Base-by-base conservation (phyloP, 257 asterid genomes). In the Paraleonurus japonicus region DNA sequence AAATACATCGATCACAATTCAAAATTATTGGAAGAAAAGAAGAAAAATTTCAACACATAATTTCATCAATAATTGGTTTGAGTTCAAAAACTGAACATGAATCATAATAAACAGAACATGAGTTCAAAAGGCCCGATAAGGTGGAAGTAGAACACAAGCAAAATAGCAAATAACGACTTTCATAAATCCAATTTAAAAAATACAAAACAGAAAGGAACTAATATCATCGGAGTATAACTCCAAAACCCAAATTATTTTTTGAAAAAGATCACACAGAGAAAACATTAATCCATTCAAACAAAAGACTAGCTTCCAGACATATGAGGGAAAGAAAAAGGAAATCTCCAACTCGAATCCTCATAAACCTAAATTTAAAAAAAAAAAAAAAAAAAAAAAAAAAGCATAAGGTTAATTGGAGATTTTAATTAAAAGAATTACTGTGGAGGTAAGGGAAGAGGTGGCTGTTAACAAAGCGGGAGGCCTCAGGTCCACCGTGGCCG, bases 401-500 rank as follows among this genome's bases (percentile, higher is more conserved):
- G n/a, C n/a, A n/a, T n/a, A n/a, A n/a, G n/a, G n/a, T 28, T 24
- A 33, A 28, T 24, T 3, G 11, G 28, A 2, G 33, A 12, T 10
- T 43, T 15, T 35, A 65, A 50, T 72, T 4, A 16, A 61, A 9
- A 33, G 3, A 0, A 50, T 59, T 82, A 94, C 99, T 89, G 61
- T 84, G 95, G 28, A 94, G 73, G 75, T 91, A 86, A 63, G 95
- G 89, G 61, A 94, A 88, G 66, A 91, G 92, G 69, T 87, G 93
- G 65, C 84, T 85, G 55, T 88, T 92, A 61, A 94, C 89, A 71
- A 94, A 94, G 23, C 96, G 92, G 32, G 99, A 89, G 13, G 99
- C 96, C 84, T 92, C 98, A 2, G 96, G 95, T 4, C 99, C 99
- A 22, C 99, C 99, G 35, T 95, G 99, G 20, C 99, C 98, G 70